phyloP scores from a whole-genome alignment of 495 filamentous ascomycete species.

The Staphylotrichum longicolle region DNA sequence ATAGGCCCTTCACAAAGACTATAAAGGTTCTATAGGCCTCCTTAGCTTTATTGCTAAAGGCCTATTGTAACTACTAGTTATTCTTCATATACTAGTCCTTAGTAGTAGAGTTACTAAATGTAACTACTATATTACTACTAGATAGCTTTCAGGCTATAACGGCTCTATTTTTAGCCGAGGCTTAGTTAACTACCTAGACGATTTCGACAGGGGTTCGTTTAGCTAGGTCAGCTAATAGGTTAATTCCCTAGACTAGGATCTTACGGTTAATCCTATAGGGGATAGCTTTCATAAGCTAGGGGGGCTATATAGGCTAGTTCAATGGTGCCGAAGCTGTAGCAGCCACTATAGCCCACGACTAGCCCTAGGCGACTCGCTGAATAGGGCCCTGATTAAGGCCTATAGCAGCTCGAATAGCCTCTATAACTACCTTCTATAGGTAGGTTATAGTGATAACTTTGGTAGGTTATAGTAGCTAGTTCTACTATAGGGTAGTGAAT shows the following conservation, averaged over 20 bases:
- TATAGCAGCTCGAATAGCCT: too few relatives aligned
- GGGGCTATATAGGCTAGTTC: background rate
- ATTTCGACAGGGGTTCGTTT: background rate
- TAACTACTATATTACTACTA: background rate
- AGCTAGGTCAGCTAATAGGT: background rate
- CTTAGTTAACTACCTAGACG: background rate
- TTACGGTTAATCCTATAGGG: background rate
- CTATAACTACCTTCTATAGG: too few relatives aligned
- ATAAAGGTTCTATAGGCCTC: background rate
- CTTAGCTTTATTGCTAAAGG: background rate
- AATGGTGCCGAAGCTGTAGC: background rate
- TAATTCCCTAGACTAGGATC: background rate
- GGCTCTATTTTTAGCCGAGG: background rate
- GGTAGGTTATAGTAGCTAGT: too few relatives aligned
- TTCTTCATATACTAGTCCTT: background rate
- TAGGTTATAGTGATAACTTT: too few relatives aligned
- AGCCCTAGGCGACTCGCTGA: background rate
- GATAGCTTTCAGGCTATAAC: background rate
- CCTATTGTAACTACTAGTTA: background rate
- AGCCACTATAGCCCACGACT: background rate
- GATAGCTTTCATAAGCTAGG: background rate
- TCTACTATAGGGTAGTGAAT: too few relatives aligned
- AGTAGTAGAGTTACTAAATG: background rate
- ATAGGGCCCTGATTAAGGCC: too few relatives aligned
- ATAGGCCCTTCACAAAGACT: background rate